Base-by-base conservation (phyloP, 2,329 filamentous ascomycete species). In the Acephala macrosclerotiorum region DNA sequence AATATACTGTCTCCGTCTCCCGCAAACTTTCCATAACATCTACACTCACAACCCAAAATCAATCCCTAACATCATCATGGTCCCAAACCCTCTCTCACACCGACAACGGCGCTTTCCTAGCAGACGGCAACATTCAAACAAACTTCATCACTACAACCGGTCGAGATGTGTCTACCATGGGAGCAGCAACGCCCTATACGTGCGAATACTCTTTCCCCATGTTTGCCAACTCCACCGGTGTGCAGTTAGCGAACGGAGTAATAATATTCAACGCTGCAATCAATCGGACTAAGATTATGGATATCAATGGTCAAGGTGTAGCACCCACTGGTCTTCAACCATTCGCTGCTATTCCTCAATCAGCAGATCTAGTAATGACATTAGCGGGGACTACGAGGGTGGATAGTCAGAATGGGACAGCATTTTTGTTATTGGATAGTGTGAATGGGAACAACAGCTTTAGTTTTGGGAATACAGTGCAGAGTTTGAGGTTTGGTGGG, bases 311-410 rank as follows among this genome's bases (percentile, higher is more conserved):
- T 1, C 73, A 77, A 12, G 75, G 81, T 1, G 79, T 84, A n/a
- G 86, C 90, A 55, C 84, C 89, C 0, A 86, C 82, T 0, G 86
- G 86, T 1, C 76, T 89, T 5, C 85, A 89, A 69, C 84, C 83
- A 0, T 89, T 89, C 69, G 72, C 77, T 29, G 63, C 75, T 4
- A 49, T 77, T 60, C 60, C 72, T 40, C 42, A 73, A 59, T 35
- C 66, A 6, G 45, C 55, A 42, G 69, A 68, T n/a, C 56, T 71
- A 7, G 66, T 67, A 1, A 29, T 66, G 9, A 55, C 67, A 2
- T 75, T 80, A 60, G 61, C 70, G 25, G 81, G 80, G 3, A 75
- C 81, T 0, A 71, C 73, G 4, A 71, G 86, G 9, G 74, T 72
- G 1, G 89, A 87, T 1, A 80, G 73, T 55, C 84, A 88, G 67